Evolutionary conservation across 352 stramenopile species (phyloP), one percentile per base, ranked within the genome.

Genomic region (Phytophthora niederhauseri): DNA sequence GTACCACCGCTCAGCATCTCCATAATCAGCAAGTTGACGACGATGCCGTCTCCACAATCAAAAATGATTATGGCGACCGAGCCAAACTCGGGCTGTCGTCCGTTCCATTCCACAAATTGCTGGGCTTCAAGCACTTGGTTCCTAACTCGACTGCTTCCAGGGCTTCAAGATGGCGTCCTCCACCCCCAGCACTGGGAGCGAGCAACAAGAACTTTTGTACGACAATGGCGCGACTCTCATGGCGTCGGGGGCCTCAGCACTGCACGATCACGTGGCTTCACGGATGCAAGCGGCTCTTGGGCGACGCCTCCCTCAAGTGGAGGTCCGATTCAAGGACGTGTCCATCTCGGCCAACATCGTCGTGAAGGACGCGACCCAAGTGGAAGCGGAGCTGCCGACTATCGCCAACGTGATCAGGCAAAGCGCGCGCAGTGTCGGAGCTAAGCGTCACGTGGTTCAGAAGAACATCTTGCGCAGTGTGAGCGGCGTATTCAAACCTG

Each of bases 271-370:
- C 24, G 46, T 77, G 11, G 69, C 67, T 0, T 57, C 61, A 19
- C 57, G 59, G 2, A 48, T 77, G 34, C 43, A 77, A 41, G n/a
- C 38, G 1, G 56, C 76, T 5, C 55, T 78, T 2, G 73, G 70
- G 2, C 31, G 66, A 17, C 50, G 54, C 3, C 22, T 81, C 41
- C 76, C 78, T 26, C 66, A 75, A 66, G 34, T 82, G 46, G 78
- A 85, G 67, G 74, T 82, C 11, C 78, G 76, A 5, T 83, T 81
- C 52, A 36, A 81, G 30, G 55, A 85, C 46, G 26, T 85, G 8
- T 71, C 52, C 3, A 64, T 80, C 28, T 61, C 69, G 7, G 77
- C 73, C 2, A 57, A 70, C 12, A 67, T 76, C 41, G 57, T 49
- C 7, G 54, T 79, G 20, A 63, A 63, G 19, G 68, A 76, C 22